Evolutionary conservation across 306 rosid genomes (phyloP).

Genomic region (Cicer pinnatifidum): DNA sequence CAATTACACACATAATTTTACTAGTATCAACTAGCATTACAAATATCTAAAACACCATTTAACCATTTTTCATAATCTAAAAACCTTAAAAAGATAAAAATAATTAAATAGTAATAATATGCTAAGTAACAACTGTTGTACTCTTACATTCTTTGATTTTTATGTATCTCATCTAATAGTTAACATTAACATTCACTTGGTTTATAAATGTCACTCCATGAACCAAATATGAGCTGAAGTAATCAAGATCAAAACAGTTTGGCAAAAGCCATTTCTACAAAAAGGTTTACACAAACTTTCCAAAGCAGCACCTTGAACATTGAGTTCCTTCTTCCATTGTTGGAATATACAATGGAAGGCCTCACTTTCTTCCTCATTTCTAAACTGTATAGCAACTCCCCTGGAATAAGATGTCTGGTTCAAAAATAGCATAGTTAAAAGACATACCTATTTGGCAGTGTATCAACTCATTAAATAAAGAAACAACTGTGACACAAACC

Average conservation of each 20-base stretch:
- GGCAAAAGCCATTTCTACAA: neutral
- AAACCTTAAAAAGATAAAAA: neutral
- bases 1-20: constrained; percentile 1
- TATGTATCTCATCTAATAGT: neutral
- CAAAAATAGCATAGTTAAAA: constrained; percentile 49
- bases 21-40: neutral
- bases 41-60: constrained; percentile 10
- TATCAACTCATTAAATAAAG: constrained; percentile 16
- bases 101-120: neutral
- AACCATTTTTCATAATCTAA: neutral
- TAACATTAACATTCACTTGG: neutral
- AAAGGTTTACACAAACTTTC: constrained; percentile 15
- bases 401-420: constrained; percentile 63
- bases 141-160: constrained; percentile 5
- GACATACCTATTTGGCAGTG: constrained; percentile 29
- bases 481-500: constrained; percentile 4
- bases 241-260: constrained; percentile 29
- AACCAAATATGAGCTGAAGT: constrained; percentile 19
- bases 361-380: constrained; percentile 71
- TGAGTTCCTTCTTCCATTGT: constrained; percentile 68
- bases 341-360: constrained; percentile 74
- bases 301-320: constrained; percentile 66
- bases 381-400: constrained; percentile 70
- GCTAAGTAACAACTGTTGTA: neutral
- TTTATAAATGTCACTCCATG: constrained; percentile 16